These are phyloP conservation scores for Sodiomyces alkalinus DNA, from an alignment of 2,329 filamentous ascomycete species.

Conservation along the genomic window DNA sequence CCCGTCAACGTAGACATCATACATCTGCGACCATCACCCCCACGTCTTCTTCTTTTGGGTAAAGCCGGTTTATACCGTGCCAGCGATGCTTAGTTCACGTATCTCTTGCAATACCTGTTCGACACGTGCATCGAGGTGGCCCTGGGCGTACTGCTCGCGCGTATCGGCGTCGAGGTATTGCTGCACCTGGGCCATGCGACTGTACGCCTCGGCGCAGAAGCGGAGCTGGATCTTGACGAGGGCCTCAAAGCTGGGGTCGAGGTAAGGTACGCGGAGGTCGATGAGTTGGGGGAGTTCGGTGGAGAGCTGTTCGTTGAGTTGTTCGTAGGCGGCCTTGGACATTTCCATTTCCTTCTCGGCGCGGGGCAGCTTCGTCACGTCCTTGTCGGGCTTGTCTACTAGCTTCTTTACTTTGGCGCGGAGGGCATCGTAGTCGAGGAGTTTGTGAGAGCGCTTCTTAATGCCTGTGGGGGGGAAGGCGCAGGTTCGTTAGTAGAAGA, in stretches of 20 bases:
- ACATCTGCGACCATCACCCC: no score
- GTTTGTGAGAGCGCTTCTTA: slow-evolving; percentile 97
- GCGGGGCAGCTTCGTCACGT: slow-evolving; percentile 87
- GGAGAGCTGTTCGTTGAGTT: slow-evolving; percentile 91
- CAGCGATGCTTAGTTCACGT: slow-evolving; percentile 83
- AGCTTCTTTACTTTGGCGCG: slow-evolving; percentile 94
- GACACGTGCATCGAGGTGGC: slow-evolving; percentile 78
- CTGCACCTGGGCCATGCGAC: slow-evolving; percentile 96
- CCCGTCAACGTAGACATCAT: no score
- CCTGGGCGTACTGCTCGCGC: slow-evolving; percentile 87
- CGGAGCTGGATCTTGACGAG: slow-evolving; percentile 96
- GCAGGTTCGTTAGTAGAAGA: background rate
- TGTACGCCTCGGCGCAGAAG: slow-evolving; percentile 97
- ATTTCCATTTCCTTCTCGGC: slow-evolving; percentile 95
- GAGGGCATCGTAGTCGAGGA: slow-evolving; percentile 93
- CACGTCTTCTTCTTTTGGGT: no score
- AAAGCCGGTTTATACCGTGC: slow-evolving; percentile 38
- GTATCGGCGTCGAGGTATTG: slow-evolving; percentile 95
- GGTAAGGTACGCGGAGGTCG: slow-evolving; percentile 88
- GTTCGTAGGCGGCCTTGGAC: slow-evolving; percentile 85
- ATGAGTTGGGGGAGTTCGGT: slow-evolving; percentile 90
- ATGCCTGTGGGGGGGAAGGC: slow-evolving; percentile 54
- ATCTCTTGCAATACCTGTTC: slow-evolving; percentile 97
- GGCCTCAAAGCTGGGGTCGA: slow-evolving; percentile 93
- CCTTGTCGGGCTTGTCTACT: slow-evolving; percentile 97